phyloP scores from a whole-genome alignment of 2,329 filamentous ascomycete genomes.

The Ophiostoma himal-ulmi region DNA sequence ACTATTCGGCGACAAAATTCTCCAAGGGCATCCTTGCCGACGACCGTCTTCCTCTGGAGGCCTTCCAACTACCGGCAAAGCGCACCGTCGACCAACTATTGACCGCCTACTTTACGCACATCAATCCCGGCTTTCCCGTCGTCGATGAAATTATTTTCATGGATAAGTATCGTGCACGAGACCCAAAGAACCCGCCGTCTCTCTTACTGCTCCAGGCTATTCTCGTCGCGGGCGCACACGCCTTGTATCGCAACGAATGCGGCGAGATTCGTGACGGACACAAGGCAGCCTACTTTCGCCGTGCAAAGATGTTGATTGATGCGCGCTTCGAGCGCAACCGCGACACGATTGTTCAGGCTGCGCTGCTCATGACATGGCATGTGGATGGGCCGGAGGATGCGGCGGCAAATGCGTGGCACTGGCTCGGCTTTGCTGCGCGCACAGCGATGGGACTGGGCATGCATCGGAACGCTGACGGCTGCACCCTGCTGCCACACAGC shows the following conservation, averaged over 20 bases:
- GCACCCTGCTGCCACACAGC: not conserved
- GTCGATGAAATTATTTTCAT: not conserved
- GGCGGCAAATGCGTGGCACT: constrained; percentile 18
- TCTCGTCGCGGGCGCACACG: not conserved
- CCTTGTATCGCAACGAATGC: not conserved
- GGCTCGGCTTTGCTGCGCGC: constrained; percentile 18
- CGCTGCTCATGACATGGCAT: constrained; percentile 17
- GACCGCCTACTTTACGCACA: constrained; percentile 15
- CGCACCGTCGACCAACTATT: constrained; percentile 13
- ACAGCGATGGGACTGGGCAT: constrained; percentile 19
- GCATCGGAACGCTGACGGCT: constrained; percentile 17
- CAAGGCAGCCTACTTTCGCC: not conserved
- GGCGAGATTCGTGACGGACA: not conserved
- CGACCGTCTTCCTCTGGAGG: constrained; percentile 14
- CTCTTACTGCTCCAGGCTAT: not conserved
- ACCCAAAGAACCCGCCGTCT: not conserved
- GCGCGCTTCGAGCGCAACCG: constrained; percentile 17
- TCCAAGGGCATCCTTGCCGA: not conserved
- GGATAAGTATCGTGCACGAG: not conserved
- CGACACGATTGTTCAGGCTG: constrained; percentile 17
- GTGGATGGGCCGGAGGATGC: constrained; percentile 18
- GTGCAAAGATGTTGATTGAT: constrained; percentile 18
- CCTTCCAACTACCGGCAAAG: constrained; percentile 18
- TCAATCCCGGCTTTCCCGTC: constrained; percentile 5
- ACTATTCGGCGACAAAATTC: not conserved